These are phyloP conservation scores for Didymellaceae sp. DNA, from an alignment of 2,329 filamentous ascomycete genomes.

Conservation along the genomic window DNA sequence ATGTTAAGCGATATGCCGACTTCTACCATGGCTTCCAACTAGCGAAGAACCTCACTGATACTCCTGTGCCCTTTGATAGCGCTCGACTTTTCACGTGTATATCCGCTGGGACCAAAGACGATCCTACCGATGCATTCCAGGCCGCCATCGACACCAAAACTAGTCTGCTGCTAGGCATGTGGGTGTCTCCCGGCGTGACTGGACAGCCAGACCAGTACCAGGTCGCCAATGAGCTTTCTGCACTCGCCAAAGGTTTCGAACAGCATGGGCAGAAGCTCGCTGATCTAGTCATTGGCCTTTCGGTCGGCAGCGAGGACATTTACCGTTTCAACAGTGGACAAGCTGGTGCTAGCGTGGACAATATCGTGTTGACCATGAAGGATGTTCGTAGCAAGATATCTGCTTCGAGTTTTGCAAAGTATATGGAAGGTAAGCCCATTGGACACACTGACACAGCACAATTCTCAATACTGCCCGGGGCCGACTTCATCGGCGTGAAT, in stretches of 20 bases:
- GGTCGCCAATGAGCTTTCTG: slow-evolving; percentile 37
- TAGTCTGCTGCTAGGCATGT: slow-evolving; percentile 43
- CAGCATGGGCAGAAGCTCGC: slow-evolving; percentile 59
- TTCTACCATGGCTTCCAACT: slow-evolving; percentile 32
- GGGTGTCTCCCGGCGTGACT: slow-evolving; percentile 24
- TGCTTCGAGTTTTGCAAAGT: slow-evolving; percentile 62
- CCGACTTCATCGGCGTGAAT: slow-evolving; percentile 45
- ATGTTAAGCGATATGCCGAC: slow-evolving; percentile 30
- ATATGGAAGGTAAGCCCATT: slow-evolving; percentile 50
- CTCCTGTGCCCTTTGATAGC: slow-evolving; percentile 66
- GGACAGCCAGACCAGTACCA: slow-evolving; percentile 50
- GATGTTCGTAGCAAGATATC: slow-evolving; percentile 55
- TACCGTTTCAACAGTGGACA: slow-evolving; percentile 65
- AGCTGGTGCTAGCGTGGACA: slow-evolving; percentile 67
- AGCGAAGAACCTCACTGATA: slow-evolving; percentile 28
- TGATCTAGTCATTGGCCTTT: slow-evolving; percentile 45
- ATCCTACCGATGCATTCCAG: slow-evolving; percentile 61
- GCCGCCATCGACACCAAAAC: slow-evolving; percentile 44
- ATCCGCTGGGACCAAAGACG: slow-evolving; percentile 50
- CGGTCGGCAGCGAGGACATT: slow-evolving; percentile 53
- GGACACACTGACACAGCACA: slow-evolving; percentile 44
- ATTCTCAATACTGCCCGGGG: slow-evolving; percentile 31
- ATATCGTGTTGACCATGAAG: slow-evolving; percentile 64
- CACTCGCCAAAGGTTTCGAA: slow-evolving; percentile 40
- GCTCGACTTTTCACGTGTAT: slow-evolving; percentile 76